These are phyloP conservation scores for Penicillium parvum DNA, from an alignment of 495 filamentous ascomycete species.

Conservation along the genomic window DNA sequence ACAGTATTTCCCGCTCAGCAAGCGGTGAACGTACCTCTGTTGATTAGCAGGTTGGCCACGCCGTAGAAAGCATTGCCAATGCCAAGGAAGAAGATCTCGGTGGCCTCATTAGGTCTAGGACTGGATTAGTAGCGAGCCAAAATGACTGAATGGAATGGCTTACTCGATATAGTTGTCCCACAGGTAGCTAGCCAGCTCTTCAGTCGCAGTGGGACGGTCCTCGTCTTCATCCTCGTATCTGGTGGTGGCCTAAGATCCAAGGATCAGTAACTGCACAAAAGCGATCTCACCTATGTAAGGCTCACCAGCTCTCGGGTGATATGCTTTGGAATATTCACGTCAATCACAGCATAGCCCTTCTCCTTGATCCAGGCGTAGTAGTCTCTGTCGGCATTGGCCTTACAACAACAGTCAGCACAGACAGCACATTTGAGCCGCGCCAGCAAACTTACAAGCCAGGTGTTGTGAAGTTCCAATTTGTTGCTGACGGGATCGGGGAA, in stretches of 20 bases:
- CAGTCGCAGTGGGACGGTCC: slow-evolving; percentile 48
- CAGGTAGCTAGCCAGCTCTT: slow-evolving; percentile 76
- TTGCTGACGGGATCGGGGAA: slow-evolving; percentile 64
- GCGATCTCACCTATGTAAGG: no score
- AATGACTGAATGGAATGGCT: slow-evolving; percentile 4
- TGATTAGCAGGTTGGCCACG: slow-evolving; percentile 63
- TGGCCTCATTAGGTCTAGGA: slow-evolving; percentile 54
- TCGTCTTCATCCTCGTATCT: slow-evolving; percentile 42
- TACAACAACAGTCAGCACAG: slow-evolving; percentile 16
- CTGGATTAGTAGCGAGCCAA: not conserved
- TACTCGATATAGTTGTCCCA: slow-evolving; percentile 98
- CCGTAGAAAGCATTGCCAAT: slow-evolving; percentile 72
- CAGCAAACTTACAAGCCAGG: slow-evolving; percentile 66
- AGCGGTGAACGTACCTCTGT: slow-evolving; percentile 48
- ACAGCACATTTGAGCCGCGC: not conserved
- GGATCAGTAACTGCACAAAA: no score
- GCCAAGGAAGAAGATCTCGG: slow-evolving; percentile 77
- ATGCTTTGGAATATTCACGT: slow-evolving; percentile 81
- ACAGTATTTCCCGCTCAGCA: not conserved
- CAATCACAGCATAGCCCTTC: slow-evolving; percentile 74
- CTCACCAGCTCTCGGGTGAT: slow-evolving; percentile 44
- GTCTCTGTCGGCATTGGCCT: slow-evolving; percentile 72
- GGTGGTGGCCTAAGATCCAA: slow-evolving; percentile 16
- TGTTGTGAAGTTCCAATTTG: slow-evolving; percentile 73
- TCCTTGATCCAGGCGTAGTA: slow-evolving; percentile 79